These are phyloP conservation scores for Boletus huronensis DNA, from an alignment of 768 basidiomycete genomes.

Conservation along the genomic window DNA sequence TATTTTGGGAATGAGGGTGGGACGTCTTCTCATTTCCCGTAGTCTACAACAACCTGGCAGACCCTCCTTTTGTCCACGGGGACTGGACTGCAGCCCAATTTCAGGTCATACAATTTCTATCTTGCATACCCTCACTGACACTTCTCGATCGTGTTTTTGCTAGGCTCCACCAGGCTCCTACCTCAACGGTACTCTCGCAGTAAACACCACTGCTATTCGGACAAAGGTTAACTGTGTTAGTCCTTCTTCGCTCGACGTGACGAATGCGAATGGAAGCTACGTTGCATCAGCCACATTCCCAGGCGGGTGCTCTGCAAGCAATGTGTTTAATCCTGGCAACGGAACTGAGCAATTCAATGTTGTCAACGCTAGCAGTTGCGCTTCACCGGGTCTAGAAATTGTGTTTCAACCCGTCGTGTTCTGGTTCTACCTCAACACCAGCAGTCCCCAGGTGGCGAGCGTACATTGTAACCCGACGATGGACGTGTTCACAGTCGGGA, in stretches of 20 bases:
- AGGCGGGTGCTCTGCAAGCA: conserved; percentile 42
- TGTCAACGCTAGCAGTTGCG: conserved; percentile 33
- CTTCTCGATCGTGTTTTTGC: not conserved
- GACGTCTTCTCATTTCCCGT: not conserved
- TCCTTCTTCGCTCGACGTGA: conserved; percentile 32
- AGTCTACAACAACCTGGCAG: conserved; percentile 40
- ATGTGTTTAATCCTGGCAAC: conserved; percentile 36
- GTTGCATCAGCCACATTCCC: conserved; percentile 43
- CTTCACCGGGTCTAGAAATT: conserved; percentile 30
- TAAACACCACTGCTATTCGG: conserved; percentile 48
- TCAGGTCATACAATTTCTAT: conserved; percentile 32
- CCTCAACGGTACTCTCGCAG: conserved; percentile 51
- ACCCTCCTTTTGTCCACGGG: conserved; percentile 54
- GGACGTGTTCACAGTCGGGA: conserved; percentile 39
- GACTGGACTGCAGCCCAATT: conserved; percentile 58
- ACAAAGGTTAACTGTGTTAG: conserved; percentile 47
- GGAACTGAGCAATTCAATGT: conserved; percentile 52
- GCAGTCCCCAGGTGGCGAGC: conserved; percentile 40
- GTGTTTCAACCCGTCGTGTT: conserved; percentile 59
- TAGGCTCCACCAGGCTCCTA: conserved; percentile 42
- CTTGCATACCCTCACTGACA: not conserved
- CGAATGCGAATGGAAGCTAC: conserved; percentile 27
- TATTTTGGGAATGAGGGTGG: not conserved
- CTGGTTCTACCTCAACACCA: conserved; percentile 52
- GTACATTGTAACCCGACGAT: conserved; percentile 60